Evolutionary conservation across 2,329 filamentous ascomycete species (phyloP), one percentile per base, ranked within the genome.

Genomic region (Dryadomyces quercus-mongolicae): DNA sequence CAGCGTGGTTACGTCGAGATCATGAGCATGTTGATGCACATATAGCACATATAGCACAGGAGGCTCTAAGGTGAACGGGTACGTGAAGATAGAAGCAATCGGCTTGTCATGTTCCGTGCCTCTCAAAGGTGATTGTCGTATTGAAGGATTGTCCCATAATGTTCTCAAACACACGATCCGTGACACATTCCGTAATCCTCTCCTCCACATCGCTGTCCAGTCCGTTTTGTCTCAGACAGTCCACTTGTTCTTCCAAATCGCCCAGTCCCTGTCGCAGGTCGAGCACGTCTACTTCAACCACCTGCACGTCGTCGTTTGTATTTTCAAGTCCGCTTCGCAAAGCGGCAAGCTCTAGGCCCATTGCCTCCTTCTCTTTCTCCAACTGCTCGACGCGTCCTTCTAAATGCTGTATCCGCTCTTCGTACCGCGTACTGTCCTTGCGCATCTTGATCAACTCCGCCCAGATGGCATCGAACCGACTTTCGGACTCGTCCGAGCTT

Each of bases 141-240:
- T 51, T 51, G 3, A 51, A 43, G 1, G 49, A 51, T 25, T 42
- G 34, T 7, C 49, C 49, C 12, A 42, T 20, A 42, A 51, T 43
- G n/a, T 21, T 51, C 16, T 51, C 36, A 31, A 51, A 31, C 13
- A 51, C 49, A 42, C 49, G 49, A n/a, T 51, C 49, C 5, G 49
- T 42, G 12, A 51, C 36, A 51, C 10, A 20, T 5, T 51, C 49
- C 20, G 36, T 51, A 25, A 51, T 51, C 38, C 49, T 51, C 18
- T 51, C 49, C n/a, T 51, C 49, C 49, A 51, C 49, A 25, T 51
- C 49, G 18, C 49, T 51, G 49, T 51, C 49, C 34, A 51, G n/a
- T 9, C 49, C 49, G 4, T 40, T 42, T 18, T 51, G 49, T 13
- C 2, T 8, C 6, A 51, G 21, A 9, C 38, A 15, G 18, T 43